A percentile compares a stretch with the other conserved stretches of the same genome.
Evolutionary conservation across 371 early-diverging fungal species (phyloP).

Genomic region (Lichtheimia ramosa): DNA sequence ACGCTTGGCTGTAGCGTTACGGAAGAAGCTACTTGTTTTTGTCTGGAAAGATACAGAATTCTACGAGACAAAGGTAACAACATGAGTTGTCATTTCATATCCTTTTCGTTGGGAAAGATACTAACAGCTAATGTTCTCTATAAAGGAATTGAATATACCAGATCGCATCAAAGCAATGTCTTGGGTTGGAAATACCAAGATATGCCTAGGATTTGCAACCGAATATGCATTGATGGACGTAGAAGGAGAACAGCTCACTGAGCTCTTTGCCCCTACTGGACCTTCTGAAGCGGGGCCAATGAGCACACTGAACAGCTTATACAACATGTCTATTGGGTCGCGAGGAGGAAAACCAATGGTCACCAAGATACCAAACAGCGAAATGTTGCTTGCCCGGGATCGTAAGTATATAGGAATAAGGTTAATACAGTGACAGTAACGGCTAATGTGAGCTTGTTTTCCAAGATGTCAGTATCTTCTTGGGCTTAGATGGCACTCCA

Average conservation of each 20-base stretch:
- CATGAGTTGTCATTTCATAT: not conserved
- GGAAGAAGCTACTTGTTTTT: slow-evolving; percentile 69
- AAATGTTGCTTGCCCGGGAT: slow-evolving; percentile 75
- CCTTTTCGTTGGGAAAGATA: no score
- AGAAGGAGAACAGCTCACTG: slow-evolving; percentile 53
- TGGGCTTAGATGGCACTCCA: slow-evolving; percentile 67
- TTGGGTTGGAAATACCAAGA: slow-evolving; percentile 68
- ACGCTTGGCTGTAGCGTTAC: slow-evolving; percentile 74
- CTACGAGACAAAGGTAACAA: slow-evolving; percentile 49
- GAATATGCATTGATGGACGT: slow-evolving; percentile 72
- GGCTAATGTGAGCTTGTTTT: not conserved
- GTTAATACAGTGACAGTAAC: not conserved
- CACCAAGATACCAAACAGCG: slow-evolving; percentile 68
- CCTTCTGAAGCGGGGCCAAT: slow-evolving; percentile 43
- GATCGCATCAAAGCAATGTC: slow-evolving; percentile 70
- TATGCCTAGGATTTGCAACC: slow-evolving; percentile 67
- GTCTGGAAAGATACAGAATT: slow-evolving; percentile 83
- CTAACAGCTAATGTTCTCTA: no score
- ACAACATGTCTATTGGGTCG: slow-evolving; percentile 60
- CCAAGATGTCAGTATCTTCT: slow-evolving; percentile 69
- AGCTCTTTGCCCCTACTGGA: slow-evolving; percentile 45
- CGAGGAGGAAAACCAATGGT: slow-evolving; percentile 69
- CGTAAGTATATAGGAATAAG: slow-evolving; percentile 40
- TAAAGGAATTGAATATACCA: slow-evolving; percentile 59
- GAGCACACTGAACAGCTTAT: slow-evolving; percentile 44